A percentile compares a stretch with the other conserved stretches of the same genome.
phyloP scores from a whole-genome alignment of 768 basidiomycete species.

The Termitomyces titanicus region DNA sequence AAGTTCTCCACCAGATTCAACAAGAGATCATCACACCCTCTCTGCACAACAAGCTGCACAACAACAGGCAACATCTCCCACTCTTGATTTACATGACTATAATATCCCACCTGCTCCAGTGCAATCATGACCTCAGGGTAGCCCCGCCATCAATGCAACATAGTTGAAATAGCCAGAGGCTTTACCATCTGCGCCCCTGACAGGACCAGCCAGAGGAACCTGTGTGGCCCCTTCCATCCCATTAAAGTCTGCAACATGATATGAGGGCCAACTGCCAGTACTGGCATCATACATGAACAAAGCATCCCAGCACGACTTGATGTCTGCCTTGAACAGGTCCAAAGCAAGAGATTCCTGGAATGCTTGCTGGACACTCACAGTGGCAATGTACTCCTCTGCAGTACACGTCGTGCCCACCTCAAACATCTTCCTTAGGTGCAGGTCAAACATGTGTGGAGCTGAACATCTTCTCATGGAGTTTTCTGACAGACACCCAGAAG shows the following conservation, averaged over 20 bases:
- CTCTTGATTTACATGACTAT: constrained; percentile 26
- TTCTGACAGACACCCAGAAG: constrained; percentile 30
- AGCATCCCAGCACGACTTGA: constrained; percentile 29
- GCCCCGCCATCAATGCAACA: constrained; percentile 32
- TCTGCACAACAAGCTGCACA: constrained; percentile 31
- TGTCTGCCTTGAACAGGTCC: constrained; percentile 26
- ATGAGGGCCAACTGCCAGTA: constrained; percentile 31
- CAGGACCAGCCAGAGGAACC: constrained; percentile 21
- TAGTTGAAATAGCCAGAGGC: constrained; percentile 28
- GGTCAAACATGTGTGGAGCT: constrained; percentile 26
- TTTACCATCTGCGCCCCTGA: not conserved
- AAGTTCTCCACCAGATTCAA: constrained; percentile 27
- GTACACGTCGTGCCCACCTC: constrained; percentile 21
- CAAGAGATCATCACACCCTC: constrained; percentile 33
- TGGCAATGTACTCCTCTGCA: constrained; percentile 21
- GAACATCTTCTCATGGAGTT: constrained; percentile 23
- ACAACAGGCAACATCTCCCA: constrained; percentile 33
- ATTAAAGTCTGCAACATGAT: constrained; percentile 31
- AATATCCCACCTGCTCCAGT: constrained; percentile 32
- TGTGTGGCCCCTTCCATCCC: constrained; percentile 25
- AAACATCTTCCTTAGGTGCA: constrained; percentile 28
- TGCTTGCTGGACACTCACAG: constrained; percentile 21
- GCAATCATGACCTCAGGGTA: constrained; percentile 35
- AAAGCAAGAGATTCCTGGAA: constrained; percentile 22
- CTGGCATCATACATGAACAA: constrained; percentile 35